Conservation (phyloP, 2,329 filamentous ascomycete genomes). For the Dactylonectria macrodidyma region DNA sequence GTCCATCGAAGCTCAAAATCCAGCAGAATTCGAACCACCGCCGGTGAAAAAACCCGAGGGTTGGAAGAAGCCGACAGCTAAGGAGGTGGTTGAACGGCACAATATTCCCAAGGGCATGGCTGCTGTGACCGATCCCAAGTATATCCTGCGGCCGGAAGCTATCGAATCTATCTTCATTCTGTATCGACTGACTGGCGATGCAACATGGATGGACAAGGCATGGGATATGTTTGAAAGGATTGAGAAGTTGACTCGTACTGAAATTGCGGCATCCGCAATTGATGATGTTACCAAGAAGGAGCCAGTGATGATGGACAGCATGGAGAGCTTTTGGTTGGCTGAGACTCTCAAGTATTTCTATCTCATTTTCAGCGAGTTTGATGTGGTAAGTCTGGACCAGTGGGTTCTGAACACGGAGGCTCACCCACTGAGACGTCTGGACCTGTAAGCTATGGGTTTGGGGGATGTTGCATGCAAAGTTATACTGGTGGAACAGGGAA, state of each 20-base stretch:
- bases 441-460: conserved; percentile 29
- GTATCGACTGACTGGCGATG: conserved; percentile 80
- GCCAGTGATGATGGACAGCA: conserved; percentile 66
- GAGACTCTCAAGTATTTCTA: conserved; percentile 80
- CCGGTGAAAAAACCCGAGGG: conserved; percentile 36
- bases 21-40: conserved; percentile 43
- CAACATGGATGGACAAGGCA: conserved; percentile 75
- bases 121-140: conserved; percentile 68
- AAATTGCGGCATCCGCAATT: conserved; percentile 76
- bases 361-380: conserved; percentile 72
- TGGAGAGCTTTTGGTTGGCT: conserved; percentile 84
- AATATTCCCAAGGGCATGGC: conserved; percentile 69
- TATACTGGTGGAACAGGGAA: conserved; percentile 2
- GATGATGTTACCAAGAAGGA: conserved; percentile 68
- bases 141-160: conserved; percentile 81
- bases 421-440: conserved; percentile 60
- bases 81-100: conserved; percentile 44
- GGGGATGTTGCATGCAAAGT: conserved; percentile 4
- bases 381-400: conserved; percentile 71
- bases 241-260: conserved; percentile 71
- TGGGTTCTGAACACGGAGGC: conserved; percentile 74
- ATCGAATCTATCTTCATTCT: conserved; percentile 87
- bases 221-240: conserved; percentile 82
- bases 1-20: conserved; percentile 44
- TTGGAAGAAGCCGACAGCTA: conserved; percentile 45